Conservation (phyloP, 108 stramenopile genomes). For the Cyclotella kingstonii region DNA sequence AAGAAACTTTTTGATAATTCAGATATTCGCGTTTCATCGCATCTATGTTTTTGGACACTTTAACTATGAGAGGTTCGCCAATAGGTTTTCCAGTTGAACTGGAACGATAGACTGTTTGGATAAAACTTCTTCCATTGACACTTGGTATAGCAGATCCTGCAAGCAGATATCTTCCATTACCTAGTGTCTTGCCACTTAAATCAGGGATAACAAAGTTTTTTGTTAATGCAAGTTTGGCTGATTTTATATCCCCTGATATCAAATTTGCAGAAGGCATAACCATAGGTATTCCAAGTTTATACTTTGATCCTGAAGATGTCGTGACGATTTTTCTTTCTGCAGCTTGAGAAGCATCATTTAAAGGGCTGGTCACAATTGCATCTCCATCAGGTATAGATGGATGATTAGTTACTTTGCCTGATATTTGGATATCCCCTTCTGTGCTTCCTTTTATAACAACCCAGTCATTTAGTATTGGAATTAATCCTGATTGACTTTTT, state of each 20-base stretch:
- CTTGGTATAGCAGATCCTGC: constrained; percentile 34
- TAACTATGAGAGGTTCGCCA: constrained; percentile 60
- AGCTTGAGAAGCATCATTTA: constrained; percentile 47
- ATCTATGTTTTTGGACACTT: constrained; percentile 49
- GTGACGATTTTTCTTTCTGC: constrained; percentile 47
- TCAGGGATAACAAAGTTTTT: constrained; percentile 28
- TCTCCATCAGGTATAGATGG: constrained; percentile 76
- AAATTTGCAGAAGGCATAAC: constrained; percentile 19
- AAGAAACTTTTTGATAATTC: constrained; percentile 68
- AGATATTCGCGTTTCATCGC: constrained; percentile 72
- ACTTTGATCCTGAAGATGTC: constrained; percentile 72
- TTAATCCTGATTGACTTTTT: constrained; percentile 10
- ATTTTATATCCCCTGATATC: neutral
- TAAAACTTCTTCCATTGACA: constrained; percentile 39
- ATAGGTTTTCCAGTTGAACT: constrained; percentile 52
- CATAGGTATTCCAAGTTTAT: constrained; percentile 56
- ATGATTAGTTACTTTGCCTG: constrained; percentile 67
- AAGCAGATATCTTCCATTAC: constrained; percentile 47
- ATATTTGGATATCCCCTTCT: constrained; percentile 55
- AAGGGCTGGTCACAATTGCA: constrained; percentile 71
- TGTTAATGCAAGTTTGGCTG: constrained; percentile 8
- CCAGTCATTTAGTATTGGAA: constrained; percentile 74
- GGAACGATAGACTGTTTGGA: constrained; percentile 47
- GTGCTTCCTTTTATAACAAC: constrained; percentile 44
- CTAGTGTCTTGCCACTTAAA: constrained; percentile 55